Evolutionary conservation across 345 rosid genomes (phyloP), one percentile per base, ranked within the genome.

Genomic region (Pistacia vera): DNA sequence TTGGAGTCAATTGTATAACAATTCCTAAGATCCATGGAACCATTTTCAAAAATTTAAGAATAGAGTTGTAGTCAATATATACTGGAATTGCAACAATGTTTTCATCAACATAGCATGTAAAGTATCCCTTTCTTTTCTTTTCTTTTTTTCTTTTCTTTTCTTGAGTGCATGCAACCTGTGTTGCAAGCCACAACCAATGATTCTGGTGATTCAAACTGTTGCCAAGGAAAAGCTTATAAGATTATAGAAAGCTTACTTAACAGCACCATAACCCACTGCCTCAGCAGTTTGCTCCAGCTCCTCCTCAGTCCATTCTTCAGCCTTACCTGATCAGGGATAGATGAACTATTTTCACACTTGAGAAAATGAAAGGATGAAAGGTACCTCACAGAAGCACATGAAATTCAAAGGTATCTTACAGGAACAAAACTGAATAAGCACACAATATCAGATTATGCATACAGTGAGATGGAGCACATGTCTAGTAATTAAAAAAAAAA

Each of bases 221-320:
- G 49, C 22, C n/a, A 52, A 20, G 36, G 41, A 30, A 69, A 49
- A 49, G 28, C 8, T 22, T 61, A 38, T 51, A 12, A 51, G 55
- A 71, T n/a, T 1, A 74, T 17, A 55, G 68, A 60, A 11, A 75
- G 74, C 97, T 93, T 87, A 96, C 99, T 93, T 96, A 41, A 93
- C 87, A 56, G 99, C 99, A 79, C 99, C 97, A 83, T 96, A 96
- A 78, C 98, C 99, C 80, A 93, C 80, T 62, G 98, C 99, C 84
- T 92, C 94, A 10, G 98, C 97, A 67, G 90, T 96, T 83, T 90
- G 87, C 82, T 91, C 98, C 71, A 96, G 89, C 84, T 96, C 98
- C 83, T 90, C 90, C 46, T 85, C 83, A 3, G 92, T 90, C 97
- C 97, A 96, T 77, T 88, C 97, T 86, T 85, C 84, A 83, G 80